These are phyloP conservation scores for Talaromyces wortmannii DNA, from an alignment of 495 filamentous ascomycete genomes.

Conservation along the genomic window DNA sequence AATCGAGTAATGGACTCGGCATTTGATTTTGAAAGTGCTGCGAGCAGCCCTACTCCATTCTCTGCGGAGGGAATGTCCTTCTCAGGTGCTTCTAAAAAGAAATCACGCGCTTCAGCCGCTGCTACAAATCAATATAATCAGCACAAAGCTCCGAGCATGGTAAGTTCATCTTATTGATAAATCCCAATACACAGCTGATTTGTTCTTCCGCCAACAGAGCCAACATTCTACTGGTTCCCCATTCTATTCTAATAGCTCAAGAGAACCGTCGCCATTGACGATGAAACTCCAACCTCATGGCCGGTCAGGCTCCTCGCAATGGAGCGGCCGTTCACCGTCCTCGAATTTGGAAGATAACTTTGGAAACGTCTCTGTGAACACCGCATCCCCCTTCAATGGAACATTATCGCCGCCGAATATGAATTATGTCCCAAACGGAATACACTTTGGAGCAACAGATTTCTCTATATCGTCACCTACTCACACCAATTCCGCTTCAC, in stretches of 20 bases:
- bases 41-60: conserved; percentile 55
- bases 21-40: conserved; percentile 66
- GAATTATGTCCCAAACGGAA: conserved; percentile 23
- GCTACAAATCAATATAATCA: neutral
- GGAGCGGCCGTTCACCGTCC: conserved; percentile 46
- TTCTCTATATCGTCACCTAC: conserved; percentile 28
- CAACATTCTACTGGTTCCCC: conserved; percentile 18
- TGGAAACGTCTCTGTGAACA: conserved; percentile 36
- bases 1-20: conserved; percentile 57
- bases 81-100: conserved; percentile 17
- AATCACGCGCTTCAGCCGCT: conserved; percentile 20
- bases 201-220: conserved; percentile 10
- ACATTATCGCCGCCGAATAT: conserved; percentile 20
- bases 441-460: conserved; percentile 20
- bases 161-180: conserved; percentile 1
- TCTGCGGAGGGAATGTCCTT: conserved; percentile 23
- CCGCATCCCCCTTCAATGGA: conserved; percentile 25
- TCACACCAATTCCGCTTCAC: conserved; percentile 16
- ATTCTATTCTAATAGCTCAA: conserved; percentile 27
- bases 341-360: conserved; percentile 41
- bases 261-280: conserved; percentile 44
- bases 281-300: conserved; percentile 30
- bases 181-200: neutral
- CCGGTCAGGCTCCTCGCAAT: conserved; percentile 39
- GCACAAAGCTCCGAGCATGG: conserved; percentile 1